phyloP scores from a whole-genome alignment of 495 filamentous ascomycete genomes.

The Tuber magnatum region DNA sequence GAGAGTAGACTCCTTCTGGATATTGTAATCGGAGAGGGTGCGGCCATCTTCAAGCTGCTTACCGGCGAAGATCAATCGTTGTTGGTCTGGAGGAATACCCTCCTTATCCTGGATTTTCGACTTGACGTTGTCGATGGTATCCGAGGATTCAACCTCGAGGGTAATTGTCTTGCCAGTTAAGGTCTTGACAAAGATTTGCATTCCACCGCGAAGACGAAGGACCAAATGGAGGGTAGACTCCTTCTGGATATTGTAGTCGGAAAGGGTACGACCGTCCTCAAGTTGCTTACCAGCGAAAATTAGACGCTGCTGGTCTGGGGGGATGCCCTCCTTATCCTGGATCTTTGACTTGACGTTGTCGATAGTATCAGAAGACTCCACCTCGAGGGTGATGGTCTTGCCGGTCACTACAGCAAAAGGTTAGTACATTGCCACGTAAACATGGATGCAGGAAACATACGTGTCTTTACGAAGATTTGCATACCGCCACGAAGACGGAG shows the following conservation, averaged over 20 bases:
- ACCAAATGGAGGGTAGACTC: slow-evolving; percentile 93
- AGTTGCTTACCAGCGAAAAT: slow-evolving; percentile 99
- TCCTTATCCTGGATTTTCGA: slow-evolving; percentile 85
- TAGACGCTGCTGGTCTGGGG: slow-evolving; percentile 94
- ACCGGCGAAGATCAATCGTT: slow-evolving; percentile 43
- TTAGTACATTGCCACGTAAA: neutral
- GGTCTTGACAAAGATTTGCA: slow-evolving; percentile 84
- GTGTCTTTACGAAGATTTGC: slow-evolving; percentile 79
- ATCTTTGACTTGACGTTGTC: slow-evolving; percentile 99
- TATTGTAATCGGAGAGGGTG: slow-evolving; percentile 95
- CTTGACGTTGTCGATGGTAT: slow-evolving; percentile 93
- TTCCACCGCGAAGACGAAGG: slow-evolving; percentile 94
- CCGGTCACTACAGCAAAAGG: slow-evolving; percentile 60
- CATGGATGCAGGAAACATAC: slow-evolving; percentile 56
- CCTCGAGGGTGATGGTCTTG: slow-evolving; percentile 99
- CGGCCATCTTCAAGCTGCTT: slow-evolving; percentile 65
- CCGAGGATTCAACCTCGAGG: slow-evolving; percentile 77
- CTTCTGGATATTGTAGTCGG: slow-evolving; percentile 99
- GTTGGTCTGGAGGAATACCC: slow-evolving; percentile 70
- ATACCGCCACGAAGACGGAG: slow-evolving; percentile 97
- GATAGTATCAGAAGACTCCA: slow-evolving; percentile 95
- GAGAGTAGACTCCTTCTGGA: slow-evolving; percentile 95
- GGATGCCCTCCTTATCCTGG: slow-evolving; percentile 98
- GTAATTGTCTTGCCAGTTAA: slow-evolving; percentile 55
- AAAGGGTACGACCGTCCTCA: slow-evolving; percentile 91